Evolutionary conservation across 805 yeast species (phyloP).

Genomic region (Geotrichum ghanense): DNA sequence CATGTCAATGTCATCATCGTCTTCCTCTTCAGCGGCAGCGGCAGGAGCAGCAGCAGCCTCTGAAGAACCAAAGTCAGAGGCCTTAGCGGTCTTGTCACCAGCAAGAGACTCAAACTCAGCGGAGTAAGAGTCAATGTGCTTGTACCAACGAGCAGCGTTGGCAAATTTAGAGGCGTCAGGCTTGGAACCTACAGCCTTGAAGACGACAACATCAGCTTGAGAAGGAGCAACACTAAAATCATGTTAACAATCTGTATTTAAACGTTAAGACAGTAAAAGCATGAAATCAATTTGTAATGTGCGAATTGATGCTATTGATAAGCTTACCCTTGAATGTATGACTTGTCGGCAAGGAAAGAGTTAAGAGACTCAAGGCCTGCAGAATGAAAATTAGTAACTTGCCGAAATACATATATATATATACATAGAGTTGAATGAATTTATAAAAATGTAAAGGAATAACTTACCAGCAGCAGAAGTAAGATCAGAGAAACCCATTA

Average conservation of each 20-base stretch:
- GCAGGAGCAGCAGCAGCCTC: slow-evolving; percentile 45
- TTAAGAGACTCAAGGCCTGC: slow-evolving; percentile 60
- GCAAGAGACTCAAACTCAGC: slow-evolving; percentile 76
- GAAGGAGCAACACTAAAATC: slow-evolving; percentile 55
- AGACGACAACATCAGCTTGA: slow-evolving; percentile 90
- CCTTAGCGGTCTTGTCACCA: slow-evolving; percentile 39
- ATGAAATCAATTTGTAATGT: background rate
- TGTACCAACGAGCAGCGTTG: slow-evolving; percentile 95
- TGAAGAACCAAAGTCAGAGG: slow-evolving; percentile 26
- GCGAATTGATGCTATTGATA: background rate
- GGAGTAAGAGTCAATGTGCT: slow-evolving; percentile 91
- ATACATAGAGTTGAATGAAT: no score
- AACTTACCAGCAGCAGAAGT: slow-evolving; percentile 31
- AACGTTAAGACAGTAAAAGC: no score
- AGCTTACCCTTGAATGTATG: slow-evolving; percentile 93
- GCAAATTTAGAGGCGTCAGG: slow-evolving; percentile 66
- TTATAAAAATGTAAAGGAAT: background rate
- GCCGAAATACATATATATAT: no score
- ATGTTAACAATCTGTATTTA: slow-evolving; percentile 4
- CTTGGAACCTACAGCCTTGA: slow-evolving; percentile 62
- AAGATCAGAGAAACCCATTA: slow-evolving; percentile 20
- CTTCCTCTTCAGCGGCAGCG: slow-evolving; percentile 61
- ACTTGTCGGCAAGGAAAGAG: slow-evolving; percentile 81
- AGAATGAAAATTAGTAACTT: no score
- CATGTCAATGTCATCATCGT: slow-evolving; percentile 84